Evolutionary conservation across 164 flowering plant species (phyloP).

Genomic region (Vitis rotundifolia): DNA sequence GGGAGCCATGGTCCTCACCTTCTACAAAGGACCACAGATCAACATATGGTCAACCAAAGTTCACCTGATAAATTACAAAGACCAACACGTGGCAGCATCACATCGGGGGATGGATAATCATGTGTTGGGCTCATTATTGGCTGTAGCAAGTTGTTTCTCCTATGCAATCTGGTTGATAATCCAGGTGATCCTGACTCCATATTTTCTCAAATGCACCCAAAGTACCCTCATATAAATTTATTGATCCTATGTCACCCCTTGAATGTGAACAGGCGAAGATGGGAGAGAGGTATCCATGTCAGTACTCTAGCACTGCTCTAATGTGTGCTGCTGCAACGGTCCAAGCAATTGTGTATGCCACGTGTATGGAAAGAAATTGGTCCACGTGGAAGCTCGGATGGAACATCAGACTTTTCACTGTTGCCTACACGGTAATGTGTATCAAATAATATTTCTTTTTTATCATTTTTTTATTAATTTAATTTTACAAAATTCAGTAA

Average conservation of each 20-base stretch:
- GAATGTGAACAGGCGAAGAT: slow-evolving; percentile 21
- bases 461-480: no score
- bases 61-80: slow-evolving; percentile 19
- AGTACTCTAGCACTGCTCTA: slow-evolving; percentile 25
- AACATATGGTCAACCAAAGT: slow-evolving; percentile 29
- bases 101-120: not conserved
- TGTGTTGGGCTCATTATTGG: slow-evolving; percentile 6
- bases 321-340: slow-evolving; percentile 24
- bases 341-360: slow-evolving; percentile 16
- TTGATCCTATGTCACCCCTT: no score
- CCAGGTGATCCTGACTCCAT: slow-evolving; percentile 9
- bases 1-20: slow-evolving; percentile 31
- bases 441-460: no score
- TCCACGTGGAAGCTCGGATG: slow-evolving; percentile 28
- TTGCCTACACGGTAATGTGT: no score
- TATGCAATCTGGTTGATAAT: slow-evolving; percentile 17
- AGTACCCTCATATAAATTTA: no score
- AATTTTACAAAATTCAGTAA: no score
- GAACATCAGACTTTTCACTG: slow-evolving; percentile 11
- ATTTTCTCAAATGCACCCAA: no score
- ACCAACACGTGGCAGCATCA: not conserved
- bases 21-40: slow-evolving; percentile 27
- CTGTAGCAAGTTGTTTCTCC: slow-evolving; percentile 10
- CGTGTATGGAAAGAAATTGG: slow-evolving; percentile 19
- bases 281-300: slow-evolving; percentile 18